Base-by-base conservation (phyloP, 805 yeast species). In the Candida wancherniae region DNA sequence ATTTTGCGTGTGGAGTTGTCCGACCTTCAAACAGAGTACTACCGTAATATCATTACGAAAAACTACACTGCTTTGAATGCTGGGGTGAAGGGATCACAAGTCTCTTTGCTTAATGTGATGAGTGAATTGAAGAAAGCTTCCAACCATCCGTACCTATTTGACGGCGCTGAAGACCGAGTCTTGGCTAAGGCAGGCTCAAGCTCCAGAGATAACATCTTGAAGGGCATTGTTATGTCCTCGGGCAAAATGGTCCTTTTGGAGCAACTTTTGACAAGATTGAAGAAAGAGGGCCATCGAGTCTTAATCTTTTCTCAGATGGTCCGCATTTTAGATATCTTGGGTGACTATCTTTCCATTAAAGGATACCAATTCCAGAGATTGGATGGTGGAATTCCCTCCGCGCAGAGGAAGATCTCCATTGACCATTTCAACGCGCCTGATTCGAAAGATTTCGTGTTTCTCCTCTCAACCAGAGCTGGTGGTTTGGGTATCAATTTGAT, bases 221-320 rank as follows among this genome's bases (percentile, higher is more conserved):
- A 87, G 52, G 99, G 98, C 10, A 65, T 92, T 67, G 84, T 92
- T 43, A 92, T 92, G 98, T 84, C 94, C 11, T 84, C 95, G 6
- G 99, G 99, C 48, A 92, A 92, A 55, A 92, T 92, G 98, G 99
- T 92, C 5, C 68, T 92, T 28, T 65, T 92, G 30, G 99, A 92
- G 60, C 88, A 92, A 56, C 66, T 92, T 22, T 69, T 92, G 38
- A 82, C 85, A 4, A 71, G 95, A 41, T 69, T 92, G 51, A 75
- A 78, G 40, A 82, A 84, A 52, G 99, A 92, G 59, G 97, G 97
- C 3, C 99, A 92, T 53, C 71, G 99, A 42, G 98, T 92, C 3
- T 69, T 92, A 34, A 88, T 92, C 39, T 92, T 92, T 58, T 80
- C 94, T 11, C 99, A 92, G 57, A 92, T 92, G 99, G 99, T 92